phyloP scores from a whole-genome alignment of 106 monocot genomes.

The Apostasia shenzhenica region DNA sequence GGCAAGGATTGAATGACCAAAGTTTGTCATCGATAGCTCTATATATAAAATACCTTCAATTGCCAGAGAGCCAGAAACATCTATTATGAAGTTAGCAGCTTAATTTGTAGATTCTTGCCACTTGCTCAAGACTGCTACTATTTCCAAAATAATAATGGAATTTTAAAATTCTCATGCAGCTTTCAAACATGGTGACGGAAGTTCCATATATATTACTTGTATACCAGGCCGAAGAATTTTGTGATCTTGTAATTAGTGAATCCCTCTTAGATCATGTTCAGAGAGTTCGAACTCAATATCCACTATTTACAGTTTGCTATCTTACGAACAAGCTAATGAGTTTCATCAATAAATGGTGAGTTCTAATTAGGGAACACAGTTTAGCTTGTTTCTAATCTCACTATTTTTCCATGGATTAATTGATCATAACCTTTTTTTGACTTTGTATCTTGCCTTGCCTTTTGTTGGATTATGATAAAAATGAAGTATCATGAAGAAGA shows the following conservation, averaged over 20 bases:
- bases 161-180: slow-evolving; percentile 23
- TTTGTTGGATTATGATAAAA: too few species aligned
- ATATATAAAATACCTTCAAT: too few species aligned
- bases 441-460: too few species aligned
- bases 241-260: slow-evolving; percentile 50
- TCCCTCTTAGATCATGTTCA: slow-evolving; percentile 51
- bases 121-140: too few species aligned
- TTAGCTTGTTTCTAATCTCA: neutral
- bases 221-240: slow-evolving; percentile 86
- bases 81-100: too few species aligned
- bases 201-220: slow-evolving; percentile 70
- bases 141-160: too few species aligned
- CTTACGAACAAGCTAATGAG: slow-evolving; percentile 71
- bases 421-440: too few species aligned
- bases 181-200: slow-evolving; percentile 38
- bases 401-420: neutral
- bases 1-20: too few species aligned
- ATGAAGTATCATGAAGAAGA: too few species aligned
- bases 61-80: too few species aligned
- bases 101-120: too few species aligned
- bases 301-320: slow-evolving; percentile 75
- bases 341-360: slow-evolving; percentile 82
- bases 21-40: too few species aligned
- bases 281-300: slow-evolving; percentile 55
- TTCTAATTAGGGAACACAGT: neutral